Evolutionary conservation across 805 yeast species (phyloP), one percentile per base, ranked within the genome.

Genomic region (Teunomyces tritomae): DNA sequence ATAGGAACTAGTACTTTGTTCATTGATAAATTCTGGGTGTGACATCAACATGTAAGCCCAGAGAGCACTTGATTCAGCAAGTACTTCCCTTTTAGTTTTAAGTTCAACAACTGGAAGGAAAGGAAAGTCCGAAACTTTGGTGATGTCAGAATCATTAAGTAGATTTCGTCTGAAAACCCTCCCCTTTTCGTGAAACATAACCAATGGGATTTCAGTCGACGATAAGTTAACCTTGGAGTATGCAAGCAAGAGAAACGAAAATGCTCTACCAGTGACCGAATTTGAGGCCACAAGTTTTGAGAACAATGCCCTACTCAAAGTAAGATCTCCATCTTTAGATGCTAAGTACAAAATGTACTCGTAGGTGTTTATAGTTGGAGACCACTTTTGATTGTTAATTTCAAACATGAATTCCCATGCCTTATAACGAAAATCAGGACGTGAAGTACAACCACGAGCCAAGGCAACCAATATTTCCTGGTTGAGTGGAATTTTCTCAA

Each of bases 371-470:
- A 76, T 54, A n/a, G 74, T 58, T 51, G 82, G 71, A 50, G 67
- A 56, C 80, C 70, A 59, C 16, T 60, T 63, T 46, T 61, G 58
- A 11, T 77, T 73, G 55, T 82, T 73, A 49, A 87, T 80, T 53
- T 87, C 83, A 50, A 84, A 74, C 46, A 91, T 79, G 55, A 80
- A 85, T 46, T 79, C 78, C 97, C 97, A 92, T 0, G 96, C 96
- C 53, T 74, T 70, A 32, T 70, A 56, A 8, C 74, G 65, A 48
- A 79, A 73, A 10, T 72, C 68, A 2, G 66, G 63, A 32, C 83
- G 71, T 9, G 79, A 70, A 2, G 85, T 67, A 60, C 95, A 88
- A 0, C 90, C 89, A 52, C 78, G 75, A 0, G 91, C 87, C 28
- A 89, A 64, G 0, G 82, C 78, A 32, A 79, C 76, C 54, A 79